phyloP scores from a whole-genome alignment of 2,329 filamentous ascomycete species.

The Diaporthe sp. region DNA sequence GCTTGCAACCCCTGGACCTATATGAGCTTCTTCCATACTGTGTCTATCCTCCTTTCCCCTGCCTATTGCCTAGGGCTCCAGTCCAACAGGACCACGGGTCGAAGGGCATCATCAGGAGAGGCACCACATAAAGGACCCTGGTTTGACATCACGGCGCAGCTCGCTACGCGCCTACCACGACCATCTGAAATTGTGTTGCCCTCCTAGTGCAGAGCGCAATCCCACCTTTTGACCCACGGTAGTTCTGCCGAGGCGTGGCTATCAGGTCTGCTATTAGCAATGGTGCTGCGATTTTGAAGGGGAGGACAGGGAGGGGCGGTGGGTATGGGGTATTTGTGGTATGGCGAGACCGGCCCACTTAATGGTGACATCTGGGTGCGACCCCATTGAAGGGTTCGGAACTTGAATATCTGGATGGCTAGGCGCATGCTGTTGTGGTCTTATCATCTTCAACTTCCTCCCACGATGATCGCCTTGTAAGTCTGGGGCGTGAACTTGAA shows the following conservation, averaged over 20 bases:
- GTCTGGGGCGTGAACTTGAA: not conserved
- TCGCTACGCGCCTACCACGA: not conserved
- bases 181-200: not conserved
- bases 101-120: not conserved
- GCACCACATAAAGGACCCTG: not conserved
- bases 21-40: not conserved
- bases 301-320: not conserved
- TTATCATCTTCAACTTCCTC: not conserved
- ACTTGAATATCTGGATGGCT: not conserved
- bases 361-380: constrained; percentile 24
- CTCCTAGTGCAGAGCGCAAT: not conserved
- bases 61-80: not conserved
- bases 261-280: not conserved
- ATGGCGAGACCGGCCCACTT: constrained; percentile 16
- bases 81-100: not conserved
- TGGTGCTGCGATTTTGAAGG: not conserved
- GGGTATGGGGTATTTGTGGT: not conserved
- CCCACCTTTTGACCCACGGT: not conserved
- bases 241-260: not conserved
- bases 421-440: not conserved
- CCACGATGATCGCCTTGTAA: not conserved
- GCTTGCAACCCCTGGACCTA: not conserved
- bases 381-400: not conserved
- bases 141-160: not conserved
- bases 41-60: not conserved